Evolutionary conservation across 1,284 basidiomycete species (phyloP), one percentile per base, ranked within the genome.

Genomic region (Neonothopanus nambi): DNA sequence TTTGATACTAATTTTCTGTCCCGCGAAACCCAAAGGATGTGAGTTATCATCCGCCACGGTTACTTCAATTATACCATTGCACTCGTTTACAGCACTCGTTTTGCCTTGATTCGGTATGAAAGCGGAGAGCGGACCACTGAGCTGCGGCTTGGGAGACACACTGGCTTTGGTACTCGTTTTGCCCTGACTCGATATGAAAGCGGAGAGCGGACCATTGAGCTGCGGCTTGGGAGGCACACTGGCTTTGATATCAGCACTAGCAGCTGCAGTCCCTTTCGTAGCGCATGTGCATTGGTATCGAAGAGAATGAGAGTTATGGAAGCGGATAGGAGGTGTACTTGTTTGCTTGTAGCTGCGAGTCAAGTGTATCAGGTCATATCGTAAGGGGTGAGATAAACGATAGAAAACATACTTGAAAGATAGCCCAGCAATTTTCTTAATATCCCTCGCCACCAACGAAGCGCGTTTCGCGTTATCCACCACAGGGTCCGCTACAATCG

Each of bases 31-130:
- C 28, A 42, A 17, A 26, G 51, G 45, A 37, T 53, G 51, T 3
- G 43, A 38, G 17, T 40, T 26, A 47, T 55, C 48, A n/a, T 55
- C 33, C 20, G 42, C 37, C 11, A 23, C 42, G 2, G 48, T 50
- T 15, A 55, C 37, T 23, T 55, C 48, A 12, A 55, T 30, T 33
- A 39, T 37, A 13, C 54, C 54, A 7, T 41, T 37, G 48, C 54
- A 55, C 7, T n/a, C 8, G 5, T n/a, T 9, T 24, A 24, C 18
- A 15, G 11, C 47, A 15, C 15, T 2, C 11, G 11, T 7, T 4
- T 20, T 17, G 18, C 33, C 21, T 18, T 36, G 24, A n/a, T n/a
- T n/a, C n/a, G n/a, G n/a, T n/a, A n/a, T n/a, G n/a, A n/a, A n/a
- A n/a, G n/a, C n/a, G n/a, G n/a, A n/a, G n/a, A n/a, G n/a, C n/a